Evolutionary conservation across 2,329 filamentous ascomycete species (phyloP), one percentile per base, ranked within the genome.

Genomic region (Chaetoscypha palmicola): DNA sequence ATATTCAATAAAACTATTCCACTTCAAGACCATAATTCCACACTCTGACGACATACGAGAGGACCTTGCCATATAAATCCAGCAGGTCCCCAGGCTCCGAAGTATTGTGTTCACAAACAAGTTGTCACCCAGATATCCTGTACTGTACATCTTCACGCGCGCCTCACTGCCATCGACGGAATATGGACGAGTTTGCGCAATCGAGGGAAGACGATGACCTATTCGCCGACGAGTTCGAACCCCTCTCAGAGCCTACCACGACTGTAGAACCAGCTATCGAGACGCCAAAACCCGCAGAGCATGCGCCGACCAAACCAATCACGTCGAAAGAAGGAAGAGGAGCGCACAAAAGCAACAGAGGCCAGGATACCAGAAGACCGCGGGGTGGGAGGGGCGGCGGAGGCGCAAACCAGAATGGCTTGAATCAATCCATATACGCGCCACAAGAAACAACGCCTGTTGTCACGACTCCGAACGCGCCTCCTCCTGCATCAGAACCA

Each of bases 151-250:
- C n/a, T n/a, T n/a, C n/a, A n/a, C n/a, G n/a, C n/a, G n/a, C n/a
- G n/a, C n/a, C n/a, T n/a, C n/a, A n/a, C n/a, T n/a, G n/a, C n/a
- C n/a, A n/a, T n/a, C n/a, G n/a, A n/a, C n/a, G n/a, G 47, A 7
- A 3, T 3, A 61, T 62, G 58, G 58, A 59, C 46, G 59, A 61
- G 47, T 63, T 63, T 38, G 60, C 61, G 20, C 61, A 63, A 48
- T 57, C 52, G 10, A 46, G 60, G 45, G 58, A 57, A 33, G 58
- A 61, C 31, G 51, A 62, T 36, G 59, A 63, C 45, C 58, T 63
- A 21, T 63, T 63, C 41, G 56, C 53, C 5, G 61, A 63, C 23
- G 61, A 63, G 20, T 61, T 62, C 41, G 60, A 62, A 32, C 59
- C 59, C 17, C 39, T 55, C 20, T 11, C 51, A 4, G 49, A 51